These are phyloP conservation scores for Capsaspora owczarzaki DNA, from an alignment of 78 protist genomes.

Conservation along the genomic window DNA sequence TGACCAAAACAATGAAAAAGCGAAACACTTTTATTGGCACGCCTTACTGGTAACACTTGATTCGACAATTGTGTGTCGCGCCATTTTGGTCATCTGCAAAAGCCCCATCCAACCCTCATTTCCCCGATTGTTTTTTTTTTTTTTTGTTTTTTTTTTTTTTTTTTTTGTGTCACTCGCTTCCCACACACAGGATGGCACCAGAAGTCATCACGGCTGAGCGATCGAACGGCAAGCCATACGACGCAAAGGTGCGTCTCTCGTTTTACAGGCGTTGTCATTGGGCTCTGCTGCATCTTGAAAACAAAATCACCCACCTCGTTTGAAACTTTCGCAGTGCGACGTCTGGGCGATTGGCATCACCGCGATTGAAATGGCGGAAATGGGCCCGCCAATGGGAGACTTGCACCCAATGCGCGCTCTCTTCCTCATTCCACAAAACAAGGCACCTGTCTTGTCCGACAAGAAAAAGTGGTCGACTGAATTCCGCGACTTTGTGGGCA, in stretches of 20 bases:
- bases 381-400: slow-evolving; percentile 36
- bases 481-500: neutral
- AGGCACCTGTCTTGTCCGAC: slow-evolving; percentile 34
- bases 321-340: slow-evolving; percentile 26
- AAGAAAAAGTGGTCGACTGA: neutral
- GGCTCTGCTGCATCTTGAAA: neutral
- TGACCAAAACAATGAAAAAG: neutral
- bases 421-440: slow-evolving; percentile 28
- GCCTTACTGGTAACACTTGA: slow-evolving; percentile 39
- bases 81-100: too few relatives aligned
- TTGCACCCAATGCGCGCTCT: slow-evolving; percentile 53
- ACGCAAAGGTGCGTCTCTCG: neutral
- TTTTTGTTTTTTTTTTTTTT: too few relatives aligned
- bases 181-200: slow-evolving; percentile 56
- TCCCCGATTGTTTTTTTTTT: too few relatives aligned
- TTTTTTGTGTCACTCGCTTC: too few relatives aligned
- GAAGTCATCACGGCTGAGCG: slow-evolving; percentile 27
- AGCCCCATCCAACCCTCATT: too few relatives aligned
- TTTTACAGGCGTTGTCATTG: neutral
- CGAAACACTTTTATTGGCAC: slow-evolving; percentile 36
- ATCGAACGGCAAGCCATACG: neutral
- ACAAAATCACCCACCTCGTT: neutral
- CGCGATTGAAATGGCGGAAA: slow-evolving; percentile 62
- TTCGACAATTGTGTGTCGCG: too few relatives aligned
- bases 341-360: slow-evolving; percentile 73